Evolutionary conservation across 2,329 filamentous ascomycete species (phyloP).

Genomic region (Cercospora berteroae): DNA sequence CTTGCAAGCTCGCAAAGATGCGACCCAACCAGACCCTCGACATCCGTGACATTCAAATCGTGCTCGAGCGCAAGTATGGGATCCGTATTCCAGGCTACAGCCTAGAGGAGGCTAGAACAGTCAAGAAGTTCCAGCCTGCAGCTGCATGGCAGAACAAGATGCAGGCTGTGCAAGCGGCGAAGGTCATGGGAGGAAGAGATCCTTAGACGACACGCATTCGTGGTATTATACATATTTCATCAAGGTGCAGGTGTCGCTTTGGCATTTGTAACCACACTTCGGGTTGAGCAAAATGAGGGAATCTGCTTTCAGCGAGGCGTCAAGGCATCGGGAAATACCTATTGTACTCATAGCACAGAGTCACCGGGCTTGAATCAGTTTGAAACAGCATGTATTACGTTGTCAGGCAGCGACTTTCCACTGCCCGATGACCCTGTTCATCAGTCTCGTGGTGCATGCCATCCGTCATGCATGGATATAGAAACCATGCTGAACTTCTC

Average conservation of each 20-base stretch:
- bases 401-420: not conserved
- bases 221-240: not conserved
- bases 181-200: conserved; percentile 57
- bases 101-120: conserved; percentile 88
- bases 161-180: conserved; percentile 91
- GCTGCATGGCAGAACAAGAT: conserved; percentile 93
- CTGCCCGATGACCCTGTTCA: not conserved
- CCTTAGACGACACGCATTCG: conserved; percentile 5
- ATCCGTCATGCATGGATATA: not conserved
- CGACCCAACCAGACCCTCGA: conserved; percentile 88
- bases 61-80: conserved; percentile 64
- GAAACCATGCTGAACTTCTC: not conserved
- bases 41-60: conserved; percentile 62
- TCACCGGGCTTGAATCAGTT: not conserved
- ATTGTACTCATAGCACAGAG: not conserved
- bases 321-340: conserved; percentile 1
- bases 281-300: not conserved
- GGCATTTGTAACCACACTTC: not conserved
- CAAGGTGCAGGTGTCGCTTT: not conserved
- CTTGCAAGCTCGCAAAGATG: conserved; percentile 89
- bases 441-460: not conserved
- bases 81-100: conserved; percentile 88
- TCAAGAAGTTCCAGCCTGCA: conserved; percentile 87
- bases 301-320: conserved; percentile 11
- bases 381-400: not conserved